Percentiles rank a stretch among this genome's conserved stretches.
Evolutionary conservation across 371 early-diverging fungal species (phyloP).

Genomic region (Saksenaea vasiformis): DNA sequence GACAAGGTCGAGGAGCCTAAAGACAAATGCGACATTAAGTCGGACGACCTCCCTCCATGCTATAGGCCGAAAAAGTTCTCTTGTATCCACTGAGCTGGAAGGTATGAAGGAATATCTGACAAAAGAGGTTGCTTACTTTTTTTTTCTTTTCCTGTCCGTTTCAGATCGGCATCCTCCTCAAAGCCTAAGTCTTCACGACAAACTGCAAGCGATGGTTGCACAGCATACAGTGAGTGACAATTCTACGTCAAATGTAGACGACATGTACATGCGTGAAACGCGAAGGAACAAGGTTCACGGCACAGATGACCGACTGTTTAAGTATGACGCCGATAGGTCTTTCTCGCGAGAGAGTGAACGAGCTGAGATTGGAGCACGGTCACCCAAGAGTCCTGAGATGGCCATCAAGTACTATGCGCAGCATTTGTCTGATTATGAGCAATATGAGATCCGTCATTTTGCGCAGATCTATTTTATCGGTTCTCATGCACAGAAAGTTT

Average conservation of each 20-base stretch:
- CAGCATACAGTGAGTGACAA: slow-evolving; percentile 25
- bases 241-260: slow-evolving; percentile 7
- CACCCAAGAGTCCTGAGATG: slow-evolving; percentile 37
- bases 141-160: background rate
- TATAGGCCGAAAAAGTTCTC: slow-evolving; percentile 10
- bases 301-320: slow-evolving; percentile 11
- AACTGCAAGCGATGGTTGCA: slow-evolving; percentile 36
- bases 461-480: slow-evolving; percentile 85
- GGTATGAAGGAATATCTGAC: slow-evolving; percentile 12
- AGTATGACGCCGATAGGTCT: slow-evolving; percentile 20
- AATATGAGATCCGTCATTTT: slow-evolving; percentile 75
- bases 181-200: slow-evolving; percentile 32
- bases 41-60: slow-evolving; percentile 14
- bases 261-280: slow-evolving; percentile 15
- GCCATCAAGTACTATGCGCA: slow-evolving; percentile 35
- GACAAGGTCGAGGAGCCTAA: background rate
- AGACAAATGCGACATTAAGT: background rate
- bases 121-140: slow-evolving; percentile 6
- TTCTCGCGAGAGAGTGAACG: slow-evolving; percentile 30
- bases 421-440: slow-evolving; percentile 75
- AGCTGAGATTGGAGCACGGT: slow-evolving; percentile 18
- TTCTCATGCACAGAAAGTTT: slow-evolving; percentile 55
- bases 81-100: slow-evolving; percentile 9
- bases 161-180: slow-evolving; percentile 18
- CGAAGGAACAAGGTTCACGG: slow-evolving; percentile 10